phyloP scores from a whole-genome alignment of 2,329 filamentous ascomycete genomes.

The Nemania sp. region DNA sequence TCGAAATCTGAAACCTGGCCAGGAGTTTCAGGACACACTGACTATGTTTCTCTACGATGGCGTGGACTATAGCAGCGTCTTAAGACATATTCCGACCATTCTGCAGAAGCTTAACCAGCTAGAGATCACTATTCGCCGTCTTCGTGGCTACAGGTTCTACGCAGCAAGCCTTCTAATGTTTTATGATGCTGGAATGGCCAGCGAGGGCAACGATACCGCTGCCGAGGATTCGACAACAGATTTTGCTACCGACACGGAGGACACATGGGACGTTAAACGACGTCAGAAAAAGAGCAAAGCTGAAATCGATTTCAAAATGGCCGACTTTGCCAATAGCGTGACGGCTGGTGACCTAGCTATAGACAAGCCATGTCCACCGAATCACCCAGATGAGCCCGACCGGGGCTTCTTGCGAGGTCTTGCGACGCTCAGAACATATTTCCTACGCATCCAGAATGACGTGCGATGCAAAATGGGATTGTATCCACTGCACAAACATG shows the following conservation, averaged over 20 bases:
- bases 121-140: conserved; percentile 76
- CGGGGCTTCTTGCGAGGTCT: conserved; percentile 87
- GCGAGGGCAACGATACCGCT: conserved; percentile 55
- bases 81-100: conserved; percentile 85
- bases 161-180: conserved; percentile 93
- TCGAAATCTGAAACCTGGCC: conserved; percentile 80
- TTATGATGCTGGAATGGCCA: conserved; percentile 80
- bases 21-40: conserved; percentile 85
- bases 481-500: conserved; percentile 23
- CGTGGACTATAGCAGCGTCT: conserved; percentile 75
- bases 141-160: conserved; percentile 91
- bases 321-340: conserved; percentile 97
- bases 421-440: conserved; percentile 77
- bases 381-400: conserved; percentile 79
- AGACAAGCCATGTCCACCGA: conserved; percentile 74
- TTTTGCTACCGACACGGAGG: conserved; percentile 61
- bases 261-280: conserved; percentile 43
- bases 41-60: conserved; percentile 92
- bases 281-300: conserved; percentile 55
- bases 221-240: conserved; percentile 63
- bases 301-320: conserved; percentile 91
- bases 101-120: conserved; percentile 81
- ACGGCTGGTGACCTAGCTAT: conserved; percentile 76
- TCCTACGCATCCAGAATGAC: conserved; percentile 83
- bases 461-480: conserved; percentile 60